A percentile compares a stretch with the other conserved stretches of the same genome.
These are phyloP conservation scores for Lasiosphaeriaceae sp. DNA, from an alignment of 495 filamentous ascomycete species.

Conservation along the genomic window DNA sequence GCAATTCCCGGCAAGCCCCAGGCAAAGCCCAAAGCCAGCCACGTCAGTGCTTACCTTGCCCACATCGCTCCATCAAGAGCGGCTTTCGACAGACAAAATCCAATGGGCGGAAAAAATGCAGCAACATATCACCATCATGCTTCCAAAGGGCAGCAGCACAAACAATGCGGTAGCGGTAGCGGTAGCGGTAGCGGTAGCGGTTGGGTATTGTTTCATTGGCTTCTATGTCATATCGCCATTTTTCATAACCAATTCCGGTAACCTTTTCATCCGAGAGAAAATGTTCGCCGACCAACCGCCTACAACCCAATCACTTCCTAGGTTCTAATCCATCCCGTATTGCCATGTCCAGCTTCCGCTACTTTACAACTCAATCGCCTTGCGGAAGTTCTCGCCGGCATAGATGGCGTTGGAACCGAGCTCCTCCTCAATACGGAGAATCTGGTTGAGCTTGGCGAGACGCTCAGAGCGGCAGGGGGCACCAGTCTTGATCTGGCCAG, in stretches of 20 bases:
- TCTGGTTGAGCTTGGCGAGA: constrained; percentile 99
- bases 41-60: neutral
- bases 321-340: constrained; percentile 17
- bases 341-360: neutral
- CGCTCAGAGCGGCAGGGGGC: constrained; percentile 94
- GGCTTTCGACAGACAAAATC: too few relatives aligned
- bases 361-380: constrained; percentile 75
- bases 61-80: too few relatives aligned
- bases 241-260: constrained; percentile 25
- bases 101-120: too few relatives aligned
- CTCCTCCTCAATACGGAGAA: constrained; percentile 99
- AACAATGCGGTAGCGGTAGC: too few relatives aligned
- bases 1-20: neutral
- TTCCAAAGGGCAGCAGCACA: neutral
- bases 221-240: constrained; percentile 21
- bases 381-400: constrained; percentile 88
- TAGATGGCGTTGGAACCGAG: constrained; percentile 87
- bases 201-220: constrained; percentile 18
- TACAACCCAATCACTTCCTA: neutral
- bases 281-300: constrained; percentile 10
- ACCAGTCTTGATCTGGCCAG: constrained; percentile 99
- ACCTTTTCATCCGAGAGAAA: constrained; percentile 23
- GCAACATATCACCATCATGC: neutral
- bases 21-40: too few relatives aligned
- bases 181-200: too few relatives aligned